Conservation (phyloP, 2,329 filamentous ascomycete species). For the Alternaria incomplexa region DNA sequence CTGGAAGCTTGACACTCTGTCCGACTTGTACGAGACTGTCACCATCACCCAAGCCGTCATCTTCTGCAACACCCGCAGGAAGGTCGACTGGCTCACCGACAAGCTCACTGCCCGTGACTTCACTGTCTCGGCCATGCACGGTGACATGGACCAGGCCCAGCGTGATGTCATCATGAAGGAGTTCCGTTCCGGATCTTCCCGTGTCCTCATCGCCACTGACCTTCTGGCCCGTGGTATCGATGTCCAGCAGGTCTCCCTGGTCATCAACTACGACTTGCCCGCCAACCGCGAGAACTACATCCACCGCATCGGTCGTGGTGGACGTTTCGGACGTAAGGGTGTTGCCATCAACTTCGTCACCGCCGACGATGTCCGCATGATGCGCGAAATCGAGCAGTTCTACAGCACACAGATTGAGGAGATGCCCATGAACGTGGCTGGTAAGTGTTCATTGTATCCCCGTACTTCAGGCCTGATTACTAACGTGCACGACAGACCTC, state of each 20-base stretch:
- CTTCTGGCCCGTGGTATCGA: slow-evolving; percentile 99
- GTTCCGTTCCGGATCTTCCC: slow-evolving; percentile 97
- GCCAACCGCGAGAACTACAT: slow-evolving; percentile 99
- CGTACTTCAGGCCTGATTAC: background rate
- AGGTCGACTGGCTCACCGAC: slow-evolving; percentile 99
- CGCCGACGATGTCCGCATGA: slow-evolving; percentile 98
- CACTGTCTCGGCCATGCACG: slow-evolving; percentile 99
- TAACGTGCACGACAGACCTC: slow-evolving; percentile 40
- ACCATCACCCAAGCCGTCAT: slow-evolving; percentile 99
- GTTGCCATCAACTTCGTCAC: slow-evolving; percentile 99
- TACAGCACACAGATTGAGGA: slow-evolving; percentile 99
- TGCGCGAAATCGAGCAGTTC: slow-evolving; percentile 99
- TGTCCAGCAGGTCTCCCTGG: slow-evolving; percentile 98
- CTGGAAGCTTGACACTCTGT: slow-evolving; percentile 99
- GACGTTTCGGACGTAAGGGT: slow-evolving; percentile 99
- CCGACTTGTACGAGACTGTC: slow-evolving; percentile 98
- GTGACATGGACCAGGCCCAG: slow-evolving; percentile 97
- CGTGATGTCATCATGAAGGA: slow-evolving; percentile 99
- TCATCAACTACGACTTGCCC: slow-evolving; percentile 99
- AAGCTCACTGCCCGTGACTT: slow-evolving; percentile 99
- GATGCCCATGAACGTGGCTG: slow-evolving; percentile 94
- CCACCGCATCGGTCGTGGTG: slow-evolving; percentile 98
- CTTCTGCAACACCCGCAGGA: slow-evolving; percentile 99
- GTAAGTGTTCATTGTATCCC: slow-evolving; percentile 50
- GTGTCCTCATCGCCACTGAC: slow-evolving; percentile 98